phyloP scores from a whole-genome alignment of 2,329 filamentous ascomycete species.

The Thielaviopsis euricoi region DNA sequence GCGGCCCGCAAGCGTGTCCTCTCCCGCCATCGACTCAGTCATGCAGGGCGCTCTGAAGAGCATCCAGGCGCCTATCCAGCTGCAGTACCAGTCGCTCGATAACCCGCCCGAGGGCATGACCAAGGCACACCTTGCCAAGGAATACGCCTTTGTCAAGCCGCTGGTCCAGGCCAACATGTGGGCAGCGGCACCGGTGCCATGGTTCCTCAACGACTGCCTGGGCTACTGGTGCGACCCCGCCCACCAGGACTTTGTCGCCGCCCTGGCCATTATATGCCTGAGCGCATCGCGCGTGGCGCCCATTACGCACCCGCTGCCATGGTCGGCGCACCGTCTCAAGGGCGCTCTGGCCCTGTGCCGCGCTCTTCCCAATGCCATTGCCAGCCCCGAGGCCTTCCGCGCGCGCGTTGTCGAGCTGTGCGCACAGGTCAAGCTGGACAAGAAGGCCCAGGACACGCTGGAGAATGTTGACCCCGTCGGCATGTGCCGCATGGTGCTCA shows the following conservation, averaged over 20 bases:
- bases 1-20: background rate
- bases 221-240: constrained; percentile 8
- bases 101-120: constrained; percentile 6
- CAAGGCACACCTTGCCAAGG: constrained; percentile 17
- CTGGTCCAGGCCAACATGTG: constrained; percentile 17
- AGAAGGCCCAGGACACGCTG: constrained; percentile 19
- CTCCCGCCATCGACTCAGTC: constrained; percentile 7
- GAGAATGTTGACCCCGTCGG: constrained; percentile 33
- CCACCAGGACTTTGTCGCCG: constrained; percentile 15
- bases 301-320: constrained; percentile 32
- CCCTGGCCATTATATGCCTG: constrained; percentile 31
- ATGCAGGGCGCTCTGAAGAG: constrained; percentile 6
- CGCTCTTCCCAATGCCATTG: constrained; percentile 32
- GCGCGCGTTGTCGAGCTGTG: background rate
- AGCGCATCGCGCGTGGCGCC: constrained; percentile 31
- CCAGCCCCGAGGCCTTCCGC: constrained; percentile 18
- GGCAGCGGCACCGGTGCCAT: constrained; percentile 10
- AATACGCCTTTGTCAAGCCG: constrained; percentile 23
- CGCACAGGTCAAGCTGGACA: constrained; percentile 13
- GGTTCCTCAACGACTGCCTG: constrained; percentile 12
- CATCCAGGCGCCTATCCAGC: constrained; percentile 4
- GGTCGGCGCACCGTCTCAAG: constrained; percentile 33
- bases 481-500: constrained; percentile 35
- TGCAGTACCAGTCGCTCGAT: background rate
- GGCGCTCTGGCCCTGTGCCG: constrained; percentile 34